Evolutionary conservation across 805 yeast species (phyloP).

Genomic region (Lipomyces spencermartinsiae): DNA sequence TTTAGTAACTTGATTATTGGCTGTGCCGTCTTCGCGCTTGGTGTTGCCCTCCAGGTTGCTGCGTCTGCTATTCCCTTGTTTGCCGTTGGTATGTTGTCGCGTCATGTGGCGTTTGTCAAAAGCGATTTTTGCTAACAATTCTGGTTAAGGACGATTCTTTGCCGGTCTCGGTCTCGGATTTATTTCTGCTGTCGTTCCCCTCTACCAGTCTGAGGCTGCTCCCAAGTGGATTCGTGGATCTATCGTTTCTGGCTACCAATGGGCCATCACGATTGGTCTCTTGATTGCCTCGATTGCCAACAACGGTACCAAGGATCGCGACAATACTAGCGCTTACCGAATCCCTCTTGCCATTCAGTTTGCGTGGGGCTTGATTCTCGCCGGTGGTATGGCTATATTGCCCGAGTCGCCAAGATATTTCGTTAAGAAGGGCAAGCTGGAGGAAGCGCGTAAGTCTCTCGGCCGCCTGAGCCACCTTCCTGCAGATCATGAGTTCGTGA

Average conservation of each 20-base stretch:
- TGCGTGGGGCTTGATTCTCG: conserved; percentile 64
- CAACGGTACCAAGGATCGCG: conserved; percentile 46
- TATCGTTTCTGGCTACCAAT: conserved; percentile 74
- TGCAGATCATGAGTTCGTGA: conserved; percentile 51
- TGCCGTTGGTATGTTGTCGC: conserved; percentile 59
- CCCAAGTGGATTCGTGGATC: conserved; percentile 83
- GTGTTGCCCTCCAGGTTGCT: conserved; percentile 72
- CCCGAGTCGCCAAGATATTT: conserved; percentile 81
- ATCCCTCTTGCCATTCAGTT: conserved; percentile 78
- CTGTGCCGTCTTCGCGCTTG: conserved; percentile 68
- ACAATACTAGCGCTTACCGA: conserved; percentile 82
- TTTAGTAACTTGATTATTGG: conserved; percentile 48
- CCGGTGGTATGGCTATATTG: conserved; percentile 47
- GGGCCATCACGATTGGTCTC: conserved; percentile 74
- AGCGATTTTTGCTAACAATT: background rate
- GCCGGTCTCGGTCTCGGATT: conserved; percentile 83
- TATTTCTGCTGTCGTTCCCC: conserved; percentile 75
- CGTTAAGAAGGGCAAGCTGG: conserved; percentile 62
- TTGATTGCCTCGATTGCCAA: conserved; percentile 59
- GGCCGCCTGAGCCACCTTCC: conserved; percentile 54
- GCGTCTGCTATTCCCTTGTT: conserved; percentile 58
- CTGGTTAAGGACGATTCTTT: conserved; percentile 60
- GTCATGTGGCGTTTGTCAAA: background rate
- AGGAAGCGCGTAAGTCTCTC: conserved; percentile 63
- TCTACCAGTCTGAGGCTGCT: conserved; percentile 79